Percentiles rank a stretch among this genome's conserved stretches.
Evolutionary conservation across 306 rosid species (phyloP).

Genomic region (Carpinus viminea): DNA sequence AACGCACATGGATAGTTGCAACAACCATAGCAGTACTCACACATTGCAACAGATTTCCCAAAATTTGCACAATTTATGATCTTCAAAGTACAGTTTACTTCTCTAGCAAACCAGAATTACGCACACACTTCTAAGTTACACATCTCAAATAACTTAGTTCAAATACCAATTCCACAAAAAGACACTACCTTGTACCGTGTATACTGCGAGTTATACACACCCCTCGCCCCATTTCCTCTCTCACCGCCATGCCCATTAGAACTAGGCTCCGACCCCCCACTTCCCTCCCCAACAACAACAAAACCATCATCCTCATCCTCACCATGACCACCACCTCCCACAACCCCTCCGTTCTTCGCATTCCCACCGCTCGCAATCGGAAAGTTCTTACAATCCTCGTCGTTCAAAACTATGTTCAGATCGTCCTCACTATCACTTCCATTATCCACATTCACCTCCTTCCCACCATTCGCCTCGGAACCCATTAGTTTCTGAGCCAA

Average conservation of each 20-base stretch:
- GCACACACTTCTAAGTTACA: not conserved
- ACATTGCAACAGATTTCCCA: not conserved
- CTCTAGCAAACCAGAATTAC: not conserved
- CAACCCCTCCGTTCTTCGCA: conserved; percentile 19
- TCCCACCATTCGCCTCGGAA: conserved; percentile 8
- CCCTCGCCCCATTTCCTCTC: conserved; percentile 13
- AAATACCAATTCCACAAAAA: not conserved
- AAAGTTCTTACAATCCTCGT: conserved; percentile 36
- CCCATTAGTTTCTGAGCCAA: conserved; percentile 3
- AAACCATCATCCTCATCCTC: conserved; percentile 23
- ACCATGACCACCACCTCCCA: conserved; percentile 10
- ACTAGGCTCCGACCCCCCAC: conserved; percentile 20
- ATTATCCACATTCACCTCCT: conserved; percentile 17
- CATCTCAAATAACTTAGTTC: not conserved
- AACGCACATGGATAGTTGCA: not conserved
- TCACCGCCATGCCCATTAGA: conserved; percentile 18
- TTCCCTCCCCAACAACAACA: conserved; percentile 19
- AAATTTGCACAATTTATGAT: not conserved
- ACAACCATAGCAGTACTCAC: not conserved
- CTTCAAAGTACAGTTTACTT: not conserved
- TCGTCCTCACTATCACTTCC: conserved; percentile 68
- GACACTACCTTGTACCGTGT: conserved; percentile 29
- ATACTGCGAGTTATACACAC: conserved; percentile 29
- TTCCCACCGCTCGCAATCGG: conserved; percentile 18
- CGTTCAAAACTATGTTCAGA: conserved; percentile 64